Conservation (phyloP, 306 rosid genomes). For the Begonia peltatifolia region DNA sequence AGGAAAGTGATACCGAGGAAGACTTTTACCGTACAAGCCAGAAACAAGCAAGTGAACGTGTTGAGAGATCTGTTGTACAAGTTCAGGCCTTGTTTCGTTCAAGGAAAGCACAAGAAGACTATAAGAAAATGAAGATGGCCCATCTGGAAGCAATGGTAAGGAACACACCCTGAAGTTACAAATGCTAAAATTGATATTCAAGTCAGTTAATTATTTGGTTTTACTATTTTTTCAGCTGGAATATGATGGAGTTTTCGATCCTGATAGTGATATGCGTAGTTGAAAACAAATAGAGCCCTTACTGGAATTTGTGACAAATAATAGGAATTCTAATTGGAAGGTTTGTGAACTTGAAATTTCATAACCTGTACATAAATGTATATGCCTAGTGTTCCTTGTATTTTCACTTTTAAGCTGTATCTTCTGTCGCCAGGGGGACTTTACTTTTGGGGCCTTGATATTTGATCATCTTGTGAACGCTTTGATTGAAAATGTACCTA, state of each 20-base stretch:
- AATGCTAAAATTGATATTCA: not conserved
- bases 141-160: conserved; percentile 56
- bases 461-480: no score
- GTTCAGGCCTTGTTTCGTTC: conserved; percentile 94
- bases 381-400: conserved; percentile 12
- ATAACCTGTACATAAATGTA: conserved; percentile 35
- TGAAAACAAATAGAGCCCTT: not conserved
- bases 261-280: conserved; percentile 32
- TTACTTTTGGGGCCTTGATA: no score
- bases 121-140: conserved; percentile 72
- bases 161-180: conserved; percentile 1
- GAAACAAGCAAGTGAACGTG: conserved; percentile 78
- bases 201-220: no score
- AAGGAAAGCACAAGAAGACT: conserved; percentile 82
- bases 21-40: conserved; percentile 52
- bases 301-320: conserved; percentile 10
- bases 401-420: no score
- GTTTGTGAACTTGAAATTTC: conserved; percentile 10
- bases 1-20: conserved; percentile 41
- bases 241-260: conserved; percentile 38
- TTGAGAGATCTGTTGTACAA: conserved; percentile 57
- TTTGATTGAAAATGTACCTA: no score
- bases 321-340: conserved; percentile 7
- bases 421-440: no score
- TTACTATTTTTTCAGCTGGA: conserved; percentile 46